Evolutionary conservation across 1,139 yeast species (phyloP).

Genomic region (Blastobotrys petasosporus): DNA sequence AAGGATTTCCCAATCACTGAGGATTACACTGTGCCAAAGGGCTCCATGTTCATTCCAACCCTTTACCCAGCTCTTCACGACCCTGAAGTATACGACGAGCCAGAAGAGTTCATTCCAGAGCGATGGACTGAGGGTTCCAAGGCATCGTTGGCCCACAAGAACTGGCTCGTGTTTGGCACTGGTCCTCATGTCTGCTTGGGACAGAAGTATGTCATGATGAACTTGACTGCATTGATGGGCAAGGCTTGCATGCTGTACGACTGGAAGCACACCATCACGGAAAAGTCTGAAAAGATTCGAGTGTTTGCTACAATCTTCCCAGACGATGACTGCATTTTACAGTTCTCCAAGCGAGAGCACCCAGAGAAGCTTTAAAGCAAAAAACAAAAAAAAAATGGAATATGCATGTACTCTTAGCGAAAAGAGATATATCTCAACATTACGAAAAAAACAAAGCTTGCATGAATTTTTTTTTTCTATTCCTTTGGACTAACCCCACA

Average conservation of each 20-base stretch:
- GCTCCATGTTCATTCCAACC: slow-evolving; percentile 94
- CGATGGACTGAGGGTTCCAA: slow-evolving; percentile 74
- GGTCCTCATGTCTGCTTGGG: slow-evolving; percentile 97
- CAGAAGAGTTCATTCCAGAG: slow-evolving; percentile 91
- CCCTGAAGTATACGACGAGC: slow-evolving; percentile 90
- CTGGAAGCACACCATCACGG: slow-evolving; percentile 75
- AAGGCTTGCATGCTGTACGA: slow-evolving; percentile 77
- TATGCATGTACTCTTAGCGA: too few species aligned
- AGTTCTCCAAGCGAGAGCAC: slow-evolving; percentile 44
- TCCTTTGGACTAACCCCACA: too few species aligned
- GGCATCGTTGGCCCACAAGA: slow-evolving; percentile 61
- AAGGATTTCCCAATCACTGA: slow-evolving; percentile 76
- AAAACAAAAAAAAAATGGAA: too few species aligned
- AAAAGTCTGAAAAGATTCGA: slow-evolving; percentile 79
- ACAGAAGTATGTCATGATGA: slow-evolving; percentile 84
- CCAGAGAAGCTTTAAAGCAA: not conserved
- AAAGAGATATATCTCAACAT: not conserved
- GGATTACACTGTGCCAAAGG: slow-evolving; percentile 88
- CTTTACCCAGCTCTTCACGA: slow-evolving; percentile 94
- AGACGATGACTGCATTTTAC: slow-evolving; percentile 80
- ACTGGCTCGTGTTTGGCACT: slow-evolving; percentile 95
- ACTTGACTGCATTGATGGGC: slow-evolving; percentile 85
- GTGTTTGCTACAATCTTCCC: slow-evolving; percentile 99
- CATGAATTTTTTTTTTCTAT: too few species aligned
- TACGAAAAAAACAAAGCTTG: not conserved